A percentile compares a stretch with the other conserved stretches of the same genome.
phyloP scores from a whole-genome alignment of 768 basidiomycete species.

The Boletus rubropictus region DNA sequence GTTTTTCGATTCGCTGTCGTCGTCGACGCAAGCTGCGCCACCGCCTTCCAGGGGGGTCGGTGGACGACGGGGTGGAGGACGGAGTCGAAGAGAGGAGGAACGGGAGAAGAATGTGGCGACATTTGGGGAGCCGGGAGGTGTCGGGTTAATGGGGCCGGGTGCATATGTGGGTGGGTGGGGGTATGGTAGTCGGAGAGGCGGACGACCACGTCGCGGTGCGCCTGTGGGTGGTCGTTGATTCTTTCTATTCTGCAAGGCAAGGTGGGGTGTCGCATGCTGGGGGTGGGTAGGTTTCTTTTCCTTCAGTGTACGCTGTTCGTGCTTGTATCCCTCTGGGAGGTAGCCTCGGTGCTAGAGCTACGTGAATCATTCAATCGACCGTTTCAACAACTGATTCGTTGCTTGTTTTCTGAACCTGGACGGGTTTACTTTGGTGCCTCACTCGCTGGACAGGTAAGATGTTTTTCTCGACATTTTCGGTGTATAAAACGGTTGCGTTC shows the following conservation, averaged over 20 bases:
- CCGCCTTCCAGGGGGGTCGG: conserved; percentile 35
- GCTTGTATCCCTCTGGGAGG: conserved; percentile 5
- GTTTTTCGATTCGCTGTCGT: conserved; percentile 71
- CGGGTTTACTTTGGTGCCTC: too few species aligned
- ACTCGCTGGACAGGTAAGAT: too few species aligned
- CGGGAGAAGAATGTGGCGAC: conserved; percentile 80
- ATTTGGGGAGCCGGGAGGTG: conserved; percentile 80
- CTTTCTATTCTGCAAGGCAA: neutral
- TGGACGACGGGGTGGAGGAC: conserved; percentile 42
- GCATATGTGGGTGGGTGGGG: conserved; percentile 78
- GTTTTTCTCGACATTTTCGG: too few species aligned
- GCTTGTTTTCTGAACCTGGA: too few species aligned
- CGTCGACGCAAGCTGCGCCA: conserved; percentile 38
- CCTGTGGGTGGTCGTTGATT: conserved; percentile 21
- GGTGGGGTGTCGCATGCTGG: neutral
- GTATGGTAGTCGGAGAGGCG: conserved; percentile 50
- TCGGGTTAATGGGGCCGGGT: conserved; percentile 72
- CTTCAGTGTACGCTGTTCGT: conserved; percentile 11
- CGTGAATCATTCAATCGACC: too few species aligned
- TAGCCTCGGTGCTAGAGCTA: too few species aligned
- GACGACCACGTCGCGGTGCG: conserved; percentile 34
- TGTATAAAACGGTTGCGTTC: too few species aligned
- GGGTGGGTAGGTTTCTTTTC: neutral
- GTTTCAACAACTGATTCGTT: too few species aligned
- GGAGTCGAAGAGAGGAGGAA: conserved; percentile 76